Evolutionary conservation across 495 filamentous ascomycete genomes (phyloP).

Genomic region (Schizothecium vesticola): DNA sequence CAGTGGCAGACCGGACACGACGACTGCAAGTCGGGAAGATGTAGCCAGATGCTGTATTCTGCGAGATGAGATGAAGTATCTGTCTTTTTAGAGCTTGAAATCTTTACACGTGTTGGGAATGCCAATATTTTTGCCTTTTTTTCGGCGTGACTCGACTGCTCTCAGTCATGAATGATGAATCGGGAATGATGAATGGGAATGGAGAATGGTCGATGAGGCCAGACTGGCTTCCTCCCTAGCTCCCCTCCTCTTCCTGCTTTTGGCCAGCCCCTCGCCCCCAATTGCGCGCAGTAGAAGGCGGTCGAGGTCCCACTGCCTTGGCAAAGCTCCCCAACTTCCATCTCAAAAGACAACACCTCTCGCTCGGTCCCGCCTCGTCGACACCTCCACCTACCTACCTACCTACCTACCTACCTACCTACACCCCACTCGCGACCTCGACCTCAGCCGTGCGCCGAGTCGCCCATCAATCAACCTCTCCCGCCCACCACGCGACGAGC

Average conservation of each 20-base stretch:
- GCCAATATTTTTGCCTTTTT: background rate
- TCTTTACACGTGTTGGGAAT: background rate
- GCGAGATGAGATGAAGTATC: background rate
- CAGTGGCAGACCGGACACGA: background rate
- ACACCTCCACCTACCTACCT: background rate
- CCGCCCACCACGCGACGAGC: background rate
- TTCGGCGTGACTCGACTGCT: background rate
- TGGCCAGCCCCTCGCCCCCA: conserved; percentile 18
- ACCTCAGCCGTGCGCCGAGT: background rate
- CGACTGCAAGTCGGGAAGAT: background rate
- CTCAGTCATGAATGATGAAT: background rate
- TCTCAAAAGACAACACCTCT: conserved; percentile 4
- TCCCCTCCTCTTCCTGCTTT: background rate
- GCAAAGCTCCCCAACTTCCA: conserved; percentile 10
- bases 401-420: background rate
- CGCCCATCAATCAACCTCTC: background rate
- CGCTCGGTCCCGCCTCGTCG: background rate
- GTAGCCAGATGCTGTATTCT: background rate
- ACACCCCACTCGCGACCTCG: background rate
- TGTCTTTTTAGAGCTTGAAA: background rate
- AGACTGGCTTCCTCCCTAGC: conserved; percentile 23
- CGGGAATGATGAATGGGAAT: background rate
- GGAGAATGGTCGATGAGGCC: conserved; percentile 19
- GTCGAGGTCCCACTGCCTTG: conserved; percentile 8
- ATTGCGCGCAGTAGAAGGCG: conserved; percentile 8